A percentile compares a stretch with the other conserved stretches of the same genome.
Conservation (phyloP, 495 filamentous ascomycete genomes). For the Hypoxylon fragiforme region DNA sequence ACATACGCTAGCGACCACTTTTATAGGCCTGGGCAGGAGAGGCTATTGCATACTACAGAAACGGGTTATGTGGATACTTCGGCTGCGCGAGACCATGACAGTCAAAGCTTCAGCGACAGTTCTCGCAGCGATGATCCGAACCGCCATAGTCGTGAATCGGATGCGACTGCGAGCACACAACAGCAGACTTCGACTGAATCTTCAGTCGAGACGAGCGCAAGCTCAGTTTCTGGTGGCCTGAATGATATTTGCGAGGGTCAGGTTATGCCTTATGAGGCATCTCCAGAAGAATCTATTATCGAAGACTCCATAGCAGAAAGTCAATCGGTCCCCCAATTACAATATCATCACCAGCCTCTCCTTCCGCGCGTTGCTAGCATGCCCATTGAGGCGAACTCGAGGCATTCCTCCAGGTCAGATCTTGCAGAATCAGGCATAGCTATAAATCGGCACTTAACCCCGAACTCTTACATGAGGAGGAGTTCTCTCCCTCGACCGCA, state of each 20-base stretch:
- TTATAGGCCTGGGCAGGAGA: conserved; percentile 40
- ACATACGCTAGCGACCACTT: conserved; percentile 31
- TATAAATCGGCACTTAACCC: conserved; percentile 62
- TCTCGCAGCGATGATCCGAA: conserved; percentile 40
- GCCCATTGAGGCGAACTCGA: conserved; percentile 41
- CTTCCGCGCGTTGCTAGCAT: conserved; percentile 46
- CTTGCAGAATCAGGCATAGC: conserved; percentile 42
- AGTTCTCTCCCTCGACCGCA: conserved; percentile 65
- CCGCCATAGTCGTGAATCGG: conserved; percentile 53
- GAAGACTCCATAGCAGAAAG: conserved; percentile 40
- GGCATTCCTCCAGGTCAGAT: conserved; percentile 52
- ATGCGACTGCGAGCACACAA: conserved; percentile 50
- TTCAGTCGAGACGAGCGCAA: conserved; percentile 53
- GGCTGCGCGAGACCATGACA: conserved; percentile 35
- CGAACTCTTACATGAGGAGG: conserved; percentile 52
- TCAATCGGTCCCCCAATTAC: conserved; percentile 54
- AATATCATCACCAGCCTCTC: conserved; percentile 58
- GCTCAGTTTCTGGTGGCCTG: conserved; percentile 50
- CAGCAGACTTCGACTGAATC: conserved; percentile 49
- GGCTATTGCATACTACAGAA: conserved; percentile 15
- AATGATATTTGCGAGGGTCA: conserved; percentile 48
- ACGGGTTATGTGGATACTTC: conserved; percentile 17
- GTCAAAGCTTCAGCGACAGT: conserved; percentile 39
- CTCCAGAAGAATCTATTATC: conserved; percentile 47
- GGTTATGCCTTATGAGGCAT: conserved; percentile 42